Evolutionary conservation across 768 basidiomycete genomes (phyloP).

Genomic region (Cantharellus cinnabarinus): DNA sequence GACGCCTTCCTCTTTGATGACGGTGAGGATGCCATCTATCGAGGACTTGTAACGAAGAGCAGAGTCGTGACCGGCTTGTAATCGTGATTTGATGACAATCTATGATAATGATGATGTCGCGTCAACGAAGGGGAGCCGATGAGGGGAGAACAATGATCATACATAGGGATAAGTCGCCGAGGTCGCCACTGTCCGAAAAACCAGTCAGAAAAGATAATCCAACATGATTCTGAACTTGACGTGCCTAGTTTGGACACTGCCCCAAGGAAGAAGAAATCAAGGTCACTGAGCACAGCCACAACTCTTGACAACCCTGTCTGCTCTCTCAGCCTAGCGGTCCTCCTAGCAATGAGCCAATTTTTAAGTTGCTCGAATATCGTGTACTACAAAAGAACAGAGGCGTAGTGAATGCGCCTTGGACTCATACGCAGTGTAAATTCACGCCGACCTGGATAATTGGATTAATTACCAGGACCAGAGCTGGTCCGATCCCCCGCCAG

Average conservation of each 20-base stretch:
- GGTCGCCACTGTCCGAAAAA: slow-evolving; percentile 19
- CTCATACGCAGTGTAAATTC: background rate
- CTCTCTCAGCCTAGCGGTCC: slow-evolving; percentile 32
- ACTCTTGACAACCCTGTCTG: slow-evolving; percentile 7
- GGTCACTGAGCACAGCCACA: slow-evolving; percentile 38
- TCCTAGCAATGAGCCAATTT: slow-evolving; percentile 49
- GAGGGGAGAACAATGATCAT: slow-evolving; percentile 10
- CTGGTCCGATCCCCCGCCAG: slow-evolving; percentile 85
- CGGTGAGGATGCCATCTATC: slow-evolving; percentile 53
- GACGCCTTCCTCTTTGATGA: slow-evolving; percentile 52
- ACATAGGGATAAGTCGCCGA: slow-evolving; percentile 60
- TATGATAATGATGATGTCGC: background rate
- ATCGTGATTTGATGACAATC: slow-evolving; percentile 49
- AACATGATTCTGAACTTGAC: slow-evolving; percentile 1
- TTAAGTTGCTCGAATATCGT: slow-evolving; percentile 92
- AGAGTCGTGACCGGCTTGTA: slow-evolving; percentile 52
- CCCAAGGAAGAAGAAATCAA: slow-evolving; percentile 89
- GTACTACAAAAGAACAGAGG: slow-evolving; percentile 30
- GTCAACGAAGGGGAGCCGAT: background rate
- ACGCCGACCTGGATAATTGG: slow-evolving; percentile 48
- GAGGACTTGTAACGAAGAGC: slow-evolving; percentile 58
- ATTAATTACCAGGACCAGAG: slow-evolving; percentile 83
- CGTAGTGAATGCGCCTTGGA: background rate
- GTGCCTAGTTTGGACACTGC: slow-evolving; percentile 66
- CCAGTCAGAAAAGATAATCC: slow-evolving; percentile 23